phyloP scores from a whole-genome alignment of 805 yeast genomes.

The Yueomyces sp. region DNA sequence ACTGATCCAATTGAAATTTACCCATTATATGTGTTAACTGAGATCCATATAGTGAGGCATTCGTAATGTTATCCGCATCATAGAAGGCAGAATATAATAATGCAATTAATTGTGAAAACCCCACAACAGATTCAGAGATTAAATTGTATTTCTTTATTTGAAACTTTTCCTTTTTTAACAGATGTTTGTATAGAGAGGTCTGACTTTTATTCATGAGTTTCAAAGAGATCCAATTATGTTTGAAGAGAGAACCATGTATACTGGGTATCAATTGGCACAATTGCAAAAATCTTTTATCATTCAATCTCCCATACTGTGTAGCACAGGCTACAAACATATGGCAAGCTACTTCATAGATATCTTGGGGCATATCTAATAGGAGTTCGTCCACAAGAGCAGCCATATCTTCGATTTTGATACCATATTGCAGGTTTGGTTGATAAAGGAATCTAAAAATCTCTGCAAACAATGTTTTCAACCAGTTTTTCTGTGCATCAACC shows the following conservation, averaged over 20 bases:
- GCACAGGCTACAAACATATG: slow-evolving; percentile 9
- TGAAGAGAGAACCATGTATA: slow-evolving; percentile 12
- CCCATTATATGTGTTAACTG: slow-evolving; percentile 51
- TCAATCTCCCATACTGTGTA: slow-evolving; percentile 4
- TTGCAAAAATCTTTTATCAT: slow-evolving; percentile 11
- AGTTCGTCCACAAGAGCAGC: slow-evolving; percentile 3
- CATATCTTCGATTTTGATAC: slow-evolving; percentile 1
- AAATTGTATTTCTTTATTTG: slow-evolving; percentile 47
- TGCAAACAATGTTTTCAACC: slow-evolving; percentile 12
- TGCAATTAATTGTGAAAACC: slow-evolving; percentile 51
- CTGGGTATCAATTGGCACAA: slow-evolving; percentile 4
- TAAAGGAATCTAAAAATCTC: slow-evolving; percentile 9
- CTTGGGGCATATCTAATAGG: no score
- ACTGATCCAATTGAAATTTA: slow-evolving; percentile 62
- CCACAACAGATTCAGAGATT: slow-evolving; percentile 63
- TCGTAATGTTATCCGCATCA: slow-evolving; percentile 28
- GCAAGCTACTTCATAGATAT: neutral
- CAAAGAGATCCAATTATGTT: slow-evolving; percentile 21
- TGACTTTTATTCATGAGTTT: slow-evolving; percentile 16
- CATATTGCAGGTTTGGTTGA: neutral
- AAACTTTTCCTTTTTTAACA: slow-evolving; percentile 21
- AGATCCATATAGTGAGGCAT: slow-evolving; percentile 32
- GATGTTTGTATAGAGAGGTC: slow-evolving; percentile 12
- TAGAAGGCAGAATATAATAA: slow-evolving; percentile 33
- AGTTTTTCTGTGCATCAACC: slow-evolving; percentile 7